phyloP scores from a whole-genome alignment of 345 rosid species.

The Conringia planisiliqua region DNA sequence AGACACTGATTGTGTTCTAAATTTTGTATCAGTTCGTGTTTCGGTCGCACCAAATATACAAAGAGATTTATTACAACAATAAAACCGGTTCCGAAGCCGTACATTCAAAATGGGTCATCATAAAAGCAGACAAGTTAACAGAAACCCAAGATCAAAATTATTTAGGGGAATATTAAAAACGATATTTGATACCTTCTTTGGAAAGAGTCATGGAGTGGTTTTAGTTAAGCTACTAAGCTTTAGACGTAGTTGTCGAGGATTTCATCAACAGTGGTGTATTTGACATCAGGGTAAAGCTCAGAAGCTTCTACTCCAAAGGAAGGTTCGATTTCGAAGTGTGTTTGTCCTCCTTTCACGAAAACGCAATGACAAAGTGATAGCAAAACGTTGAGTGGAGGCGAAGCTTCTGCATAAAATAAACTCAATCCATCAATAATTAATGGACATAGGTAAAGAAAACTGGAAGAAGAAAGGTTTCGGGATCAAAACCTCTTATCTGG shows the following conservation, averaged over 20 bases:
- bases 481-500: conserved; percentile 41
- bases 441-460: background rate
- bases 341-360: conserved; percentile 54
- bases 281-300: conserved; percentile 47
- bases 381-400: conserved; percentile 34
- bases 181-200: background rate
- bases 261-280: conserved; percentile 47
- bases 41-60: background rate
- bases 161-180: background rate
- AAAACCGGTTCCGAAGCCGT: background rate
- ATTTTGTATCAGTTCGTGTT: background rate
- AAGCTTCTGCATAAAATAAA: conserved; percentile 33
- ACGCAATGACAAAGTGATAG: conserved; percentile 40
- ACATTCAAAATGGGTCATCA: background rate
- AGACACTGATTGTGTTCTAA: background rate
- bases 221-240: background rate
- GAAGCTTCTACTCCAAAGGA: conserved; percentile 53
- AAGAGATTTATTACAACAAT: background rate
- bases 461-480: background rate
- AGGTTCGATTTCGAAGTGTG: conserved; percentile 44
- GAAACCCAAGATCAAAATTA: background rate
- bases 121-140: background rate
- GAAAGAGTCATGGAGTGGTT: background rate
- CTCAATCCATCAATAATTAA: background rate
- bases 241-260: conserved; percentile 42